Evolutionary conservation across 345 rosid genomes (phyloP), one percentile per base, ranked within the genome.

Genomic region (Pseudoturritis turrita): DNA sequence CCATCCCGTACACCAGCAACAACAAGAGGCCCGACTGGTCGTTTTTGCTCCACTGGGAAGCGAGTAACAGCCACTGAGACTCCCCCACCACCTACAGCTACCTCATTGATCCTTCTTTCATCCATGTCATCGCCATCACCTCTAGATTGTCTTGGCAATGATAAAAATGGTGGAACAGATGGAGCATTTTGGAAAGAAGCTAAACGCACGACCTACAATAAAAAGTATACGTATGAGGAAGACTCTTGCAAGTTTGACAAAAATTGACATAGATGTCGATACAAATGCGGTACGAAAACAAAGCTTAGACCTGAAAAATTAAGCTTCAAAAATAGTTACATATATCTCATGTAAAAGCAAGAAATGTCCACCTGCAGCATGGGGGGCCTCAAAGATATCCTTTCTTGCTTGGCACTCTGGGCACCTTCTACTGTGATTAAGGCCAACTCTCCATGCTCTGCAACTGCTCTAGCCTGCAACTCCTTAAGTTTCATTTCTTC

Each of bases 61-160:
- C 98, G 96, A 73, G 98, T 91, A 78, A 95, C 94, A 65, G 98
- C 99, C 68, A 94, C 99, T 36, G 97, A 88, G 68, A 94, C 91
- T 64, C 99, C 97, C 62, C 99, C 99, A 65, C 99, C 99, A 79
- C 97, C 99, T 63, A 94, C 99, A 83, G 97, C 98, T 75, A 91
- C 82, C 83, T 94, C 99, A 81, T 65, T 87, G 79, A 68, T 72
- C 81, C 83, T 85, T 81, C 88, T 86, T 61, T 94, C 97, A 67
- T 91, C 97, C 77, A 81, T 55, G 69, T 94, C 96, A 77, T 87
- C 90, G 8, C 83, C 91, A 82, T 89, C 98, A 70, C 80, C 84
- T 84, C 81, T 91, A 39, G 92, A 75, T 78, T 88, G 99, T 71
- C 80, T 91, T 1, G 97, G 93, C 77, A 89, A 68, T 10, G 91